phyloP scores from a whole-genome alignment of 352 stramenopile species.

The Globisporangium camurandrum region DNA sequence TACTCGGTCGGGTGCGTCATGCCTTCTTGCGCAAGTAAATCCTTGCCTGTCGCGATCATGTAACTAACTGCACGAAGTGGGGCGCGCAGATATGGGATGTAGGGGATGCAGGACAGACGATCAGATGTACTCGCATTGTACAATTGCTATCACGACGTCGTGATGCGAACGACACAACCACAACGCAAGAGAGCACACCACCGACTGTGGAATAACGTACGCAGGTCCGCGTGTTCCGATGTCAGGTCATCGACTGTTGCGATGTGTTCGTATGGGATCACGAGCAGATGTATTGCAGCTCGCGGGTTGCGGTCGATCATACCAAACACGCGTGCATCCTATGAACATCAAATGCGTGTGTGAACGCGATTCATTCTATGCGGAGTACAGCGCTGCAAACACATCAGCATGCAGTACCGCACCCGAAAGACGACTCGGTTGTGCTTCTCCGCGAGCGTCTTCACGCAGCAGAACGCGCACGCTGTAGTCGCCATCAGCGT shows the following conservation, averaged over 20 bases:
- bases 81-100: too few species aligned
- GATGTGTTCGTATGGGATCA: conserved; percentile 62
- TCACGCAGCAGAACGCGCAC: conserved; percentile 53
- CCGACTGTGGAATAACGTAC: conserved; percentile 16
- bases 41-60: conserved; percentile 49
- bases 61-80: conserved; percentile 26
- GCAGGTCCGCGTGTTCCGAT: conserved; percentile 23
- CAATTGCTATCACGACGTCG: conserved; percentile 1
- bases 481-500: conserved; percentile 5
- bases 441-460: conserved; percentile 27
- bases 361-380: neutral
- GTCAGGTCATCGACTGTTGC: conserved; percentile 40
- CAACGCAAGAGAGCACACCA: neutral
- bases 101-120: too few species aligned
- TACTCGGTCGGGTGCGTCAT: conserved; percentile 21
- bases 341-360: neutral
- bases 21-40: conserved; percentile 37
- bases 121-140: too few species aligned
- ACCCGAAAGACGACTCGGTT: conserved; percentile 62
- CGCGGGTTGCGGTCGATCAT: conserved; percentile 56
- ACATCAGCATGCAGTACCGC: neutral
- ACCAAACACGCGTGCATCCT: conserved; percentile 55
- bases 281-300: conserved; percentile 43
- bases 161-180: neutral
- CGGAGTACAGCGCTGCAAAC: neutral